These are phyloP conservation scores for Metroxylon sagu DNA, from an alignment of 176 grass and related monocot species.

Conservation along the genomic window DNA sequence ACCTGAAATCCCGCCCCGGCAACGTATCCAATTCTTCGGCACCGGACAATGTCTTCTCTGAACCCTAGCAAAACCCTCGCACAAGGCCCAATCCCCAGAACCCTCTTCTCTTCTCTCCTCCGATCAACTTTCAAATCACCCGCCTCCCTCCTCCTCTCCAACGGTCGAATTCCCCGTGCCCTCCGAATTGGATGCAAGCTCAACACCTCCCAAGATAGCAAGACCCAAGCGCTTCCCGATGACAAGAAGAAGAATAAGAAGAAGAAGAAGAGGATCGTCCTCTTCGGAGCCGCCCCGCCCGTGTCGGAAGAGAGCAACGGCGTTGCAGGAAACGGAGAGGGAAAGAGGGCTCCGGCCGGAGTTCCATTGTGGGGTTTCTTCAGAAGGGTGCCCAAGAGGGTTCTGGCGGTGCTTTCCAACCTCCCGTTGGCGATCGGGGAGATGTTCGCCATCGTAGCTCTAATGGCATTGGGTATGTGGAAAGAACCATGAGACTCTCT, in stretches of 20 bases:
- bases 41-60: conserved; percentile 6
- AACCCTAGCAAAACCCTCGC: conserved; percentile 2
- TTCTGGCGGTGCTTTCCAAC: conserved; percentile 62
- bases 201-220: conserved; percentile 9
- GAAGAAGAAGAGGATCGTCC: conserved; percentile 40
- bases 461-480: conserved; percentile 70
- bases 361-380: conserved; percentile 21
- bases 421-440: conserved; percentile 73
- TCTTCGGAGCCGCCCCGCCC: conserved; percentile 70
- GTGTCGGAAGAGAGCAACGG: conserved; percentile 19
- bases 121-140: background rate
- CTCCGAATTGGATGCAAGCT: background rate
- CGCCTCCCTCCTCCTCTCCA: background rate
- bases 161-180: background rate
- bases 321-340: conserved; percentile 3
- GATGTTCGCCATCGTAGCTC: conserved; percentile 64
- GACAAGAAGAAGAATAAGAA: conserved; percentile 45
- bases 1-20: too few species aligned
- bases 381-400: conserved; percentile 41
- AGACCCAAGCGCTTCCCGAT: conserved; percentile 6
- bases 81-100: background rate
- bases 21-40: too few species aligned
- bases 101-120: background rate
- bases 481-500: too few species aligned
- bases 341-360: background rate